These are phyloP conservation scores for Rubia tinctorum DNA, from an alignment of 305 asterid genomes.

Conservation along the genomic window DNA sequence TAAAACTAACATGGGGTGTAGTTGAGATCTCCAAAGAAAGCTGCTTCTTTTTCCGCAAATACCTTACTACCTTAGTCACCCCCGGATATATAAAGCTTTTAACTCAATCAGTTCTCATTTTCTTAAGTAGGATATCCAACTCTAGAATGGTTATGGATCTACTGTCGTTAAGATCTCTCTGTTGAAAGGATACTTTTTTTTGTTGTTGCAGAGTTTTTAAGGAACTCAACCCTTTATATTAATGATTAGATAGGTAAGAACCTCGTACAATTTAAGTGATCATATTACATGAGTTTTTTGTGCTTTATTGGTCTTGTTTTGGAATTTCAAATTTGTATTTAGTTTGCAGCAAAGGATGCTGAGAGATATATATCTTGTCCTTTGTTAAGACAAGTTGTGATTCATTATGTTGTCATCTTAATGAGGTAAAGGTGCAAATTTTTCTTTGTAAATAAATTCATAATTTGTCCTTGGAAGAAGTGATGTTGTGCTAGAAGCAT, in stretches of 20 bases:
- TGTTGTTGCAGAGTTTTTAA: background rate
- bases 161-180: background rate
- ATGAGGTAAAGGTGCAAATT: background rate
- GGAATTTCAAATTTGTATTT: background rate
- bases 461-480: background rate
- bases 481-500: background rate
- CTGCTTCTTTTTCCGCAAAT: too few species aligned
- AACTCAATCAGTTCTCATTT: background rate
- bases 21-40: too few species aligned
- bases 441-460: background rate
- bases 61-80: too few species aligned
- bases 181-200: background rate
- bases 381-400: background rate
- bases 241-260: background rate
- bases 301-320: background rate
- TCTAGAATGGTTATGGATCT: slow-evolving; percentile 5
- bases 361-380: background rate
- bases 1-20: background rate
- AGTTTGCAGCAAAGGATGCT: background rate
- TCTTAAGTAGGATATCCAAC: background rate
- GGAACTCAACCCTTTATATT: background rate
- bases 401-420: background rate
- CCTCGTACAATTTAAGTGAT: too few species aligned
- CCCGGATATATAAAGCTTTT: background rate
- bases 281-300: background rate